Conservation (phyloP, 2,329 filamentous ascomycete genomes). For the Colletotrichum sp. region DNA sequence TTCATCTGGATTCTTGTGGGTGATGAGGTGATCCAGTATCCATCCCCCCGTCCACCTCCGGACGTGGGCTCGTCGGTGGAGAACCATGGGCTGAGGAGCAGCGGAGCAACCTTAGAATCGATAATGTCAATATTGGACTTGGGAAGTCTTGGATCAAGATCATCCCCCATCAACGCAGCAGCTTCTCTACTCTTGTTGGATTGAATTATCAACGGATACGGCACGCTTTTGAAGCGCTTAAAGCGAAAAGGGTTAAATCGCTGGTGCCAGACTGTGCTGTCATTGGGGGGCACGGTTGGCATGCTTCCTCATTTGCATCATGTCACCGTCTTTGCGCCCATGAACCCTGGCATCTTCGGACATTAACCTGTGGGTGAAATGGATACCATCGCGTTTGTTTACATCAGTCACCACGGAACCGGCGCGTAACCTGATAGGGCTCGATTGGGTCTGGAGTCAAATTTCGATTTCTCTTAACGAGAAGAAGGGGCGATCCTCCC, state of each 20-base stretch:
- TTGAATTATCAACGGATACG: not conserved
- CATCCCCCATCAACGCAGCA: not conserved
- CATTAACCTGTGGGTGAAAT: slow-evolving; percentile 21
- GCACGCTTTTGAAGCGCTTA: not conserved
- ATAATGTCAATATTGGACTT: not conserved
- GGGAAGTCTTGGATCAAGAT: not conserved
- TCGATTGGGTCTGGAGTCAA: slow-evolving; percentile 7
- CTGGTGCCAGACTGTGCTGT: not conserved
- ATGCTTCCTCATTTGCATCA: slow-evolving; percentile 17
- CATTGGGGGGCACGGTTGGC: slow-evolving; percentile 7
- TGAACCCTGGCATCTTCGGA: slow-evolving; percentile 20
- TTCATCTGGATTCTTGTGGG: not conserved
- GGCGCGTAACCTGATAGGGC: not conserved
- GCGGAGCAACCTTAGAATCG: not conserved
- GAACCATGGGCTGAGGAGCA: not conserved
- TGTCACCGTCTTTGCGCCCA: not conserved
- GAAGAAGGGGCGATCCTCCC: slow-evolving; percentile 1
- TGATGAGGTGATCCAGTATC: not conserved
- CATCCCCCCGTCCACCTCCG: not conserved
- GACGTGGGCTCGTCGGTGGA: not conserved
- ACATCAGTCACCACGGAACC: not conserved
- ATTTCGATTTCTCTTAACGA: slow-evolving; percentile 2
- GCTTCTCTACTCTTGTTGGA: not conserved
- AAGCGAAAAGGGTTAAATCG: not conserved
- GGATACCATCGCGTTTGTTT: slow-evolving; percentile 16